phyloP scores from a whole-genome alignment of 306 rosid species.

The Geum urbanum region DNA sequence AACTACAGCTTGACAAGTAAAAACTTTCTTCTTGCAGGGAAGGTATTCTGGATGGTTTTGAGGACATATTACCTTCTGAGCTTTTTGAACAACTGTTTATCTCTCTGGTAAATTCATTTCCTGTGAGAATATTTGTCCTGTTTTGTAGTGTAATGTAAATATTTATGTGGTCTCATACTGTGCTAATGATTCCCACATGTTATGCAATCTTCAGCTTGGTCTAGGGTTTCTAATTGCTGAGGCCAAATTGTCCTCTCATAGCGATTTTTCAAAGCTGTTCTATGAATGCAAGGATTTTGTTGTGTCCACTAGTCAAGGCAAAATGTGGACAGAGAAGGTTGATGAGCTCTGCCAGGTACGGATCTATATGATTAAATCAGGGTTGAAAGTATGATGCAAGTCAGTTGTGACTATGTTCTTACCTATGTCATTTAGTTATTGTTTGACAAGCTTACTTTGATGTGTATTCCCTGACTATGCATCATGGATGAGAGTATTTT shows the following conservation, averaged over 20 bases:
- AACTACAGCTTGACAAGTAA: constrained; percentile 15
- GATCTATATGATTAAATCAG: constrained; percentile 15
- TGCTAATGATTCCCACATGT: constrained; percentile 38
- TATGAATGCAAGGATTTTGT: constrained; percentile 83
- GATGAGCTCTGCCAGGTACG: constrained; percentile 83
- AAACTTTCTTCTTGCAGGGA: constrained; percentile 56
- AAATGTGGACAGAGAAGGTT: constrained; percentile 52
- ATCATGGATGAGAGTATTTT: background rate
- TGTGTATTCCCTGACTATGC: background rate
- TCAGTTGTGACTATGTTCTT: background rate
- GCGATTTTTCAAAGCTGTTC: constrained; percentile 73
- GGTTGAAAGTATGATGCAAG: constrained; percentile 16
- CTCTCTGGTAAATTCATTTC: constrained; percentile 67
- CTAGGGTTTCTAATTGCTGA: constrained; percentile 78
- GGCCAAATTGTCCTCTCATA: constrained; percentile 43
- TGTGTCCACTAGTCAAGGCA: constrained; percentile 54
- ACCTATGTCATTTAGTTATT: background rate
- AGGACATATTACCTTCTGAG: constrained; percentile 76
- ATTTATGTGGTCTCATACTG: constrained; percentile 1
- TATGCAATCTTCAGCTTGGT: constrained; percentile 68
- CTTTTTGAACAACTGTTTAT: constrained; percentile 79
- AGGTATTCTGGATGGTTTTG: constrained; percentile 74
- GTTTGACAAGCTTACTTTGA: background rate
- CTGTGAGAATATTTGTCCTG: background rate
- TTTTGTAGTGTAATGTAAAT: background rate